Evolutionary conservation across 768 basidiomycete species (phyloP), one percentile per base, ranked within the genome.

Genomic region (Boletus sensibilis): DNA sequence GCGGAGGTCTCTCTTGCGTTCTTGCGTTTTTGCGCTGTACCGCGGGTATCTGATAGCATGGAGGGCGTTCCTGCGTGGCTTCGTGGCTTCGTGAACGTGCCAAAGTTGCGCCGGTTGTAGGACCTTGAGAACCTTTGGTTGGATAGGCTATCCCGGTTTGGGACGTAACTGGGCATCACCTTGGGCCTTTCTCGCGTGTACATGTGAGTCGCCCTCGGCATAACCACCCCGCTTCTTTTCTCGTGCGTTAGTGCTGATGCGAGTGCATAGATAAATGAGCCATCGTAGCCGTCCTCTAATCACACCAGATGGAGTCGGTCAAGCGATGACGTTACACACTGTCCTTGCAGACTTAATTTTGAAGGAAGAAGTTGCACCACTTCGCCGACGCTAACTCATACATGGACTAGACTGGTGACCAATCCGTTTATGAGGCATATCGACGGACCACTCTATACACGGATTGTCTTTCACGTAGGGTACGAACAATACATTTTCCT

Each of bases 141-240:
- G 74, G 73, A 5, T 55, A 46, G 10, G 31, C 64, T 7, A 54
- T 87, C 1, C 73, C 76, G 38, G 72, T 79, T 2, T 64, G 82
- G 40, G 80, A 84, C 57, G 81, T 89, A 4, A 82, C 86, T 0
- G 88, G 88, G 0, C 69, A 88, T 65, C 88, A 90, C 59, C 88
- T 89, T 57, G 68, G 79, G 59, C 74, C 80, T 0, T 89, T 90
- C 64, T 72, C 78, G 44, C 56, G 68, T 10, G 56, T 60, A 10
- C 79, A 85, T 64, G 88, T 88, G 55, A 61, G 81, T 68, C 21
- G 16, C 33, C 39, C n/a, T 39, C 20, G 20, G 14, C 13, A 14
- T 21, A 8, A 25, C 1, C 20, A 16, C 37, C 33, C 46, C 5
- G 4, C 25, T 20, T 8, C 40, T 20, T 21, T 27, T 20, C 12